A percentile compares a stretch with the other conserved stretches of the same genome.
phyloP scores from a whole-genome alignment of 139 green algal genomes.

The Yamagishiella unicocca region DNA sequence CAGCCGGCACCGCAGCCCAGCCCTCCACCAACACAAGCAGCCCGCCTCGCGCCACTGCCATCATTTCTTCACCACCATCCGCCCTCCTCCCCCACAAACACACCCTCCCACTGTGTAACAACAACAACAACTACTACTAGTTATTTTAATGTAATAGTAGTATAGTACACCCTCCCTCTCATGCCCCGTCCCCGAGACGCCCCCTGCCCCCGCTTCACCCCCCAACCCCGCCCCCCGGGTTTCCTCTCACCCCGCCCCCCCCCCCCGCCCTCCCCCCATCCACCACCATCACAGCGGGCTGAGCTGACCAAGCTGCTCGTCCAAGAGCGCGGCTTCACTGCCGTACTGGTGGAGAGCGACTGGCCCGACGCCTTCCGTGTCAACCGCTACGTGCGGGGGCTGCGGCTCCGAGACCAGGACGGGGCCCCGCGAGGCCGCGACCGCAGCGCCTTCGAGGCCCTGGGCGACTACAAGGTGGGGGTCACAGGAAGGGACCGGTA shows the following conservation, averaged over 20 bases:
- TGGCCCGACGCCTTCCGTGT: constrained; percentile 71
- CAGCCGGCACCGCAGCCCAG: too few species aligned
- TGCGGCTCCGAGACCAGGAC: not conserved
- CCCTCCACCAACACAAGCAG: too few species aligned
- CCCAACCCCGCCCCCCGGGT: not conserved
- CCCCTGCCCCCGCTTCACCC: not conserved
- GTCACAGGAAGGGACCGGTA: not conserved
- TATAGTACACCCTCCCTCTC: not conserved
- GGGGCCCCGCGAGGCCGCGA: not conserved
- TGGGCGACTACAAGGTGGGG: constrained; percentile 59
- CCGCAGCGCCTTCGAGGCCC: constrained; percentile 55
- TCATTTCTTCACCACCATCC: too few species aligned
- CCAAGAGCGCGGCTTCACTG: constrained; percentile 50
- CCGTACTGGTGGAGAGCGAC: constrained; percentile 63
- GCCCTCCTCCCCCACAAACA: too few species aligned
- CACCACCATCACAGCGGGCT: constrained; percentile 38
- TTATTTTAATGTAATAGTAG: not conserved
- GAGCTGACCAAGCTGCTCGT: constrained; percentile 74
- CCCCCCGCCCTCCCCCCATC: not conserved
- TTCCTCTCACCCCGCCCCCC: not conserved
- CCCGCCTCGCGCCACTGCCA: too few species aligned
- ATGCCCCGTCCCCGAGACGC: too few species aligned
- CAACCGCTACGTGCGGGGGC: constrained; percentile 68
- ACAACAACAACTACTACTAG: not conserved
- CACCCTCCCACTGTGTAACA: too few species aligned